These are phyloP conservation scores for Peronosclerospora sorghi DNA, from an alignment of 352 stramenopile species.

Conservation along the genomic window DNA sequence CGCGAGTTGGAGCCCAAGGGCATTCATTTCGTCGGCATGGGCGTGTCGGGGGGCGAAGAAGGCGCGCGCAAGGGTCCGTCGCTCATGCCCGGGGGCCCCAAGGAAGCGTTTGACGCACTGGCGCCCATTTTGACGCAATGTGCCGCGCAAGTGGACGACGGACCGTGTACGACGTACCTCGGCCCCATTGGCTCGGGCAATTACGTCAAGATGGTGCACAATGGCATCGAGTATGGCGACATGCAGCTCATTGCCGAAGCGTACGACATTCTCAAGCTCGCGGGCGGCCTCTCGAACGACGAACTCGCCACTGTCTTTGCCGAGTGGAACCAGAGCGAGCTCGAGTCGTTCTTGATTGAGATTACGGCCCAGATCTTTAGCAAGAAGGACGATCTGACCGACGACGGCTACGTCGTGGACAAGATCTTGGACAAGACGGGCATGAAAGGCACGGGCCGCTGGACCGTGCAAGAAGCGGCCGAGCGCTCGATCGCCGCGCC, in stretches of 20 bases:
- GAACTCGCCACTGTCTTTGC: constrained; percentile 90
- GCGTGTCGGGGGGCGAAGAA: constrained; percentile 97
- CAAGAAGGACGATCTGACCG: constrained; percentile 93
- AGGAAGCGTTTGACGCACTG: constrained; percentile 93
- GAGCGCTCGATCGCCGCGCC: constrained; percentile 93
- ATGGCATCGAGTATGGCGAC: constrained; percentile 99
- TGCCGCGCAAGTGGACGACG: constrained; percentile 90
- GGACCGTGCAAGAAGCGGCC: constrained; percentile 92
- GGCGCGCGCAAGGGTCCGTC: constrained; percentile 95
- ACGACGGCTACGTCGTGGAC: constrained; percentile 85
- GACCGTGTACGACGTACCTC: constrained; percentile 95
- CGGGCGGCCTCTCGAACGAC: constrained; percentile 83
- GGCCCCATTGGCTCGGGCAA: constrained; percentile 94
- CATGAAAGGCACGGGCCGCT: constrained; percentile 98
- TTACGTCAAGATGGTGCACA: constrained; percentile 99
- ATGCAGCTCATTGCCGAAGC: constrained; percentile 99
- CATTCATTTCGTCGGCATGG: constrained; percentile 98
- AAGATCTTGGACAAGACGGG: constrained; percentile 98
- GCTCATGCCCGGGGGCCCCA: constrained; percentile 96
- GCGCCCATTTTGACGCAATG: constrained; percentile 96
- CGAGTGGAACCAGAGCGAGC: constrained; percentile 95
- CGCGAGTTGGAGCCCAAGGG: constrained; percentile 90
- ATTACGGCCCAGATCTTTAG: constrained; percentile 96
- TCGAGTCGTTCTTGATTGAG: constrained; percentile 97
- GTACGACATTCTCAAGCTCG: constrained; percentile 95